Evolutionary conservation across 2,329 filamentous ascomycete species (phyloP).

Genomic region (Capronia coronata): DNA sequence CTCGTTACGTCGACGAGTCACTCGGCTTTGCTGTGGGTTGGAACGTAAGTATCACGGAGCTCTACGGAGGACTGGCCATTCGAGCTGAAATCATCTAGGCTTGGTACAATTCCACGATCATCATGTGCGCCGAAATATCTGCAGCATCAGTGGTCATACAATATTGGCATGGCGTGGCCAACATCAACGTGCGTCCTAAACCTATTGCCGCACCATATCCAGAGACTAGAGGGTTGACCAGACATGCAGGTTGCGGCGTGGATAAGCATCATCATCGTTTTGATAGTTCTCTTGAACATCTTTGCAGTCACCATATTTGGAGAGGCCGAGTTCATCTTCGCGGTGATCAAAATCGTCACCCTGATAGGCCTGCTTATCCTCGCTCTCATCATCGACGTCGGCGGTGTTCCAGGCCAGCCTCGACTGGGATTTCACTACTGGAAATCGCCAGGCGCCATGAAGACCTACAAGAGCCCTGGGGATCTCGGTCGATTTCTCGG

Average conservation of each 20-base stretch:
- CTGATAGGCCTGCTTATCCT: constrained; percentile 61
- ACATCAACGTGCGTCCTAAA: no score
- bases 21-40: constrained; percentile 44
- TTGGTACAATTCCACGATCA: constrained; percentile 18
- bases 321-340: constrained; percentile 56
- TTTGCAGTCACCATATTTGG: constrained; percentile 64
- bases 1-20: constrained; percentile 40
- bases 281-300: constrained; percentile 54
- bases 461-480: neutral
- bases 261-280: constrained; percentile 20
- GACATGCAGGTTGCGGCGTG: constrained; percentile 27
- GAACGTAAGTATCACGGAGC: no score
- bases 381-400: constrained; percentile 56
- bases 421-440: constrained; percentile 61
- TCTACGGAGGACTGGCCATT: no score
- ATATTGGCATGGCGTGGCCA: constrained; percentile 58
- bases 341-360: constrained; percentile 61
- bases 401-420: constrained; percentile 58
- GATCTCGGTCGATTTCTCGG: neutral
- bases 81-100: no score
- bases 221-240: no score
- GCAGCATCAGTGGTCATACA: constrained; percentile 73
- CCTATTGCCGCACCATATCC: no score
- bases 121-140: constrained; percentile 42
- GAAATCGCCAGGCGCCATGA: constrained; percentile 48